These are phyloP conservation scores for Escovopsis sp. DNA, from an alignment of 2,329 filamentous ascomycete species.

Conservation along the genomic window DNA sequence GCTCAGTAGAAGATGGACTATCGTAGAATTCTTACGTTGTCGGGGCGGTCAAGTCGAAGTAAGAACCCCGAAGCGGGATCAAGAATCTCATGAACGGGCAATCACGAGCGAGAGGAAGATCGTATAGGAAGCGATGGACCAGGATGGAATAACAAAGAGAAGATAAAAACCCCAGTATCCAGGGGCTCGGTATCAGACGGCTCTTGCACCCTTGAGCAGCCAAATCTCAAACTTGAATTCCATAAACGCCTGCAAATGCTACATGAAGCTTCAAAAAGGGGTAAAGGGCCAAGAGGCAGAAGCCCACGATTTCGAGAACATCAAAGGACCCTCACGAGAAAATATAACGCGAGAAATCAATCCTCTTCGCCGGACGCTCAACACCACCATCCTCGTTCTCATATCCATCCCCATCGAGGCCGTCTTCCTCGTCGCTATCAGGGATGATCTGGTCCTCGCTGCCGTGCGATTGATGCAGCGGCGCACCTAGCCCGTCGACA, in stretches of 20 bases:
- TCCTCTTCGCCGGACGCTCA: slow-evolving; percentile 16
- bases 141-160: too few relatives aligned
- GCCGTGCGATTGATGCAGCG: slow-evolving; percentile 30
- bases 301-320: background rate
- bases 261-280: slow-evolving; percentile 1
- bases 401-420: slow-evolving; percentile 6
- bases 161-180: too few relatives aligned
- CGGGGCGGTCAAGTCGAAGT: too few relatives aligned
- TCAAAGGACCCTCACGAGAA: slow-evolving; percentile 15
- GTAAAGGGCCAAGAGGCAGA: background rate
- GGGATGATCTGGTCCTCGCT: slow-evolving; percentile 43
- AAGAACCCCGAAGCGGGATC: too few relatives aligned
- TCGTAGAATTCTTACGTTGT: too few relatives aligned
- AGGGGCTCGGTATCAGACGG: too few relatives aligned
- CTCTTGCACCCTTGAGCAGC: too few relatives aligned
- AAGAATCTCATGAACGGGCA: too few relatives aligned
- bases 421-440: slow-evolving; percentile 34
- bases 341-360: slow-evolving; percentile 35
- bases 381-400: slow-evolving; percentile 14
- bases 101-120: too few relatives aligned
- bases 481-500: slow-evolving; percentile 34
- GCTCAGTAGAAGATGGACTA: too few relatives aligned
- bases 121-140: too few relatives aligned
- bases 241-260: slow-evolving; percentile 6
- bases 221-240: slow-evolving; percentile 3